Evolutionary conservation across 768 basidiomycete genomes (phyloP).

Genomic region (Gloeostereum incarnatum): DNA sequence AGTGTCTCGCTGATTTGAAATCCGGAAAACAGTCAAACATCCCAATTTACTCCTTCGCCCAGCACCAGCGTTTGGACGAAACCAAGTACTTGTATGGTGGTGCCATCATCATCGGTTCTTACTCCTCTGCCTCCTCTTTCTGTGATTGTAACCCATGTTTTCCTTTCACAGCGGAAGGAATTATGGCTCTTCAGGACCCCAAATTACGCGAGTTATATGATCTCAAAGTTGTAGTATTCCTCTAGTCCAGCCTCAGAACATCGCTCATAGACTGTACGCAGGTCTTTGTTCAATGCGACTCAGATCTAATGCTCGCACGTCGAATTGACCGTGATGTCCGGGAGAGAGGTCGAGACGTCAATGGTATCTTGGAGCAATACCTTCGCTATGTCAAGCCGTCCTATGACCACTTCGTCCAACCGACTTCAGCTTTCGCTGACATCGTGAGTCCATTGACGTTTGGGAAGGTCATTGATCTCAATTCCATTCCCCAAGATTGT

Average conservation of each 20-base stretch:
- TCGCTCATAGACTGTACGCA: constrained; percentile 13
- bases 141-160: constrained; percentile 1
- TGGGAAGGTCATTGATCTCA: neutral
- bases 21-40: constrained; percentile 78
- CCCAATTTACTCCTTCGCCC: constrained; percentile 88
- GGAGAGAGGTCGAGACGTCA: constrained; percentile 80
- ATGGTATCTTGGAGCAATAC: constrained; percentile 89
- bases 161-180: constrained; percentile 73
- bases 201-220: constrained; percentile 77
- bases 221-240: constrained; percentile 78
- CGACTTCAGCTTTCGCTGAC: constrained; percentile 81
- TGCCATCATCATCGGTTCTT: constrained; percentile 75
- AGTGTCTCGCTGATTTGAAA: constrained; percentile 87
- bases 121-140: neutral
- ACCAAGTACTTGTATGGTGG: constrained; percentile 90
- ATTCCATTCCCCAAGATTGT: constrained; percentile 59
- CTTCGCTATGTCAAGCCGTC: constrained; percentile 92
- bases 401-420: constrained; percentile 89
- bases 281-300: constrained; percentile 90
- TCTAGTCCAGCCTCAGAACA: neutral
- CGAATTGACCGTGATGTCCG: constrained; percentile 81
- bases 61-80: constrained; percentile 76
- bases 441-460: constrained; percentile 43
- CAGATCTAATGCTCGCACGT: constrained; percentile 95
- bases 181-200: constrained; percentile 82